Conservation (phyloP, 768 basidiomycete species). For the Tulasnella sp. region DNA sequence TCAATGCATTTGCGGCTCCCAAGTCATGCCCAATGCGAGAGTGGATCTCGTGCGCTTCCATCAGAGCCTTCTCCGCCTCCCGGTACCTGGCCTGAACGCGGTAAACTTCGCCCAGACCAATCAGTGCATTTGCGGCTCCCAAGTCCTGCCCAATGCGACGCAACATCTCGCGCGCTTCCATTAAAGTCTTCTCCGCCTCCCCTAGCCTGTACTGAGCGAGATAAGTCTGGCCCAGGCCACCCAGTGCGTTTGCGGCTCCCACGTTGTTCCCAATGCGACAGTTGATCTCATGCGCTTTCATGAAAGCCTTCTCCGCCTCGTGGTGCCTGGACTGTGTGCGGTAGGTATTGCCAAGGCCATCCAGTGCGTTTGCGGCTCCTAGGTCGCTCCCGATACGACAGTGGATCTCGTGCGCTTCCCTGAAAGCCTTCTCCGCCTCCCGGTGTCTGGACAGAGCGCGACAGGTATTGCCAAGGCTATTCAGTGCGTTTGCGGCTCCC, state of each 20-base stretch:
- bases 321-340: too few species aligned
- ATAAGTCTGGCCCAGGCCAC: background rate
- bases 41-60: background rate
- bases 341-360: background rate
- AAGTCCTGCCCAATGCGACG: background rate
- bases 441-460: background rate
- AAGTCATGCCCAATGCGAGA: background rate
- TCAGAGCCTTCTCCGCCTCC: background rate
- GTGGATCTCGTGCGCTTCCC: background rate
- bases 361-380: background rate
- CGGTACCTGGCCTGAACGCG: background rate
- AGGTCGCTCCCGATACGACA: background rate
- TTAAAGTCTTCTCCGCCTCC: background rate
- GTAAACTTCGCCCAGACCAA: background rate
- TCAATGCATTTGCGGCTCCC: background rate
- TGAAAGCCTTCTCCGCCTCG: background rate
- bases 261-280: background rate
- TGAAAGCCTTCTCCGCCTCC: background rate
- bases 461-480: background rate
- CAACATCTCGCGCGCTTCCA: background rate
- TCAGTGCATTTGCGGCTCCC: background rate
- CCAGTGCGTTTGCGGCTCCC: background rate
- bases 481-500: background rate
- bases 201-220: background rate
- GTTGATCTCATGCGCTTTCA: background rate